Percentiles rank a stretch among this genome's conserved stretches.
Evolutionary conservation across 2,329 filamentous ascomycete species (phyloP).

Genomic region (Exophiala spinifera): DNA sequence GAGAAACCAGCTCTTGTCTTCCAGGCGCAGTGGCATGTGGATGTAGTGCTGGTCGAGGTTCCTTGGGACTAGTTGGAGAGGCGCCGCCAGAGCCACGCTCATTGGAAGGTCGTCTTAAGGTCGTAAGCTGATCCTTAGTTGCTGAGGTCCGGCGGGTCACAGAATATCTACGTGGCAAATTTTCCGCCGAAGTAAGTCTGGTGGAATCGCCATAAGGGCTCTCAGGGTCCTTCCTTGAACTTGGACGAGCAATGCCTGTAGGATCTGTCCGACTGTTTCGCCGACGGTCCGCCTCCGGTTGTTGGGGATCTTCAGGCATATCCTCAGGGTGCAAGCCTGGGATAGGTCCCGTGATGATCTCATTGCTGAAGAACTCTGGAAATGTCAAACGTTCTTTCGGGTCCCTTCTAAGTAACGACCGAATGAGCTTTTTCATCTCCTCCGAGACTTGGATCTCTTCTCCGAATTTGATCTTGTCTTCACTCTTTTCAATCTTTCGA

Average conservation of each 20-base stretch:
- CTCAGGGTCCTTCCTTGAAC: conserved; percentile 23
- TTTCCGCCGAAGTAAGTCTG: conserved; percentile 15
- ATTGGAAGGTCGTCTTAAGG: conserved; percentile 14
- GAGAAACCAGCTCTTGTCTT: conserved; percentile 39
- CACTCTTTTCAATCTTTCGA: conserved; percentile 82
- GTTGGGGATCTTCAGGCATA: conserved; percentile 39
- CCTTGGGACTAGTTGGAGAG: conserved; percentile 28
- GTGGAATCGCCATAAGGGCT: conserved; percentile 25
- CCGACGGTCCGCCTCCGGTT: conserved; percentile 13
- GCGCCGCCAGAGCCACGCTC: conserved; percentile 20
- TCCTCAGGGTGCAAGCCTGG: conserved; percentile 80
- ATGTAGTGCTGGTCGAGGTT: conserved; percentile 33
- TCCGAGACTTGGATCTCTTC: conserved; percentile 67
- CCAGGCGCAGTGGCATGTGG: conserved; percentile 41
- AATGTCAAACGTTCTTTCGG: conserved; percentile 84
- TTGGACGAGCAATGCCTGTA: conserved; percentile 18
- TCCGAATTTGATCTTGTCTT: conserved; percentile 81
- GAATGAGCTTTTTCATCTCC: conserved; percentile 77
- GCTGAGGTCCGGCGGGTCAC: conserved; percentile 18
- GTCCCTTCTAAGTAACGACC: conserved; percentile 76
- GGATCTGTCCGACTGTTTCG: conserved; percentile 26
- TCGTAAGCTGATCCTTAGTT: conserved; percentile 19
- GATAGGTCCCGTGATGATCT: conserved; percentile 70
- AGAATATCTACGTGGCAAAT: conserved; percentile 19
- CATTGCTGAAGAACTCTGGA: conserved; percentile 75